A percentile compares a stretch with the other conserved stretches of the same genome.
Conservation (phyloP, 148 eudicot species). For the Cornus kousa region DNA sequence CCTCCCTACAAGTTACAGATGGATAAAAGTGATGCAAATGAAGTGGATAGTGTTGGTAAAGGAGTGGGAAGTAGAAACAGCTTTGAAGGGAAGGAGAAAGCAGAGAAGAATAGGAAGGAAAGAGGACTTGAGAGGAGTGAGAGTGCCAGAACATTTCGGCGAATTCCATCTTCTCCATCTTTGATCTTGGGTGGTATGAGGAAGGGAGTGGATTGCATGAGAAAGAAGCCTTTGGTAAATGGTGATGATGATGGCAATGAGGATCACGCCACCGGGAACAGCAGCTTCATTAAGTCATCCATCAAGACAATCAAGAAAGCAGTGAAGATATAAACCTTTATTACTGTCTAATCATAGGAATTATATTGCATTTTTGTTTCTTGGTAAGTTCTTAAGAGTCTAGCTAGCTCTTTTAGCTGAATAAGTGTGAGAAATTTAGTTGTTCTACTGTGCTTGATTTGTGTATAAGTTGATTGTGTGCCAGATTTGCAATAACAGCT, state of each 20-base stretch:
- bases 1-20: not conserved
- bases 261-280: constrained; percentile 27
- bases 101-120: constrained; percentile 38
- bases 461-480: constrained; percentile 19
- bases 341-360: not conserved
- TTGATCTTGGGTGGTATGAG: constrained; percentile 74
- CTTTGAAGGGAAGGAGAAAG: constrained; percentile 31
- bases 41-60: constrained; percentile 1
- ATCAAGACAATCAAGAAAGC: constrained; percentile 64
- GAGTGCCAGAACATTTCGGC: constrained; percentile 67
- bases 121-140: constrained; percentile 57
- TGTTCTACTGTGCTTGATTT: constrained; percentile 22
- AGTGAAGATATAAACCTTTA: constrained; percentile 42
- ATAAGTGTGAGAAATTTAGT: constrained; percentile 21
- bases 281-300: constrained; percentile 57
- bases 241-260: constrained; percentile 53
- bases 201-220: constrained; percentile 82
- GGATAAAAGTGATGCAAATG: constrained; percentile 24
- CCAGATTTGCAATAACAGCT: constrained; percentile 44
- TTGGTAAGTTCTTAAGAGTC: constrained; percentile 12
- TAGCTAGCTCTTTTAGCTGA: constrained; percentile 19
- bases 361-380: not conserved
- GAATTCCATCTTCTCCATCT: constrained; percentile 87
- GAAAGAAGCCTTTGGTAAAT: constrained; percentile 66
- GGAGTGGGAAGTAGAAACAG: constrained; percentile 33